Evolutionary conservation across 192 early-diverging fungal genomes (phyloP).

Genomic region (Phycomyces blakesleeanus): DNA sequence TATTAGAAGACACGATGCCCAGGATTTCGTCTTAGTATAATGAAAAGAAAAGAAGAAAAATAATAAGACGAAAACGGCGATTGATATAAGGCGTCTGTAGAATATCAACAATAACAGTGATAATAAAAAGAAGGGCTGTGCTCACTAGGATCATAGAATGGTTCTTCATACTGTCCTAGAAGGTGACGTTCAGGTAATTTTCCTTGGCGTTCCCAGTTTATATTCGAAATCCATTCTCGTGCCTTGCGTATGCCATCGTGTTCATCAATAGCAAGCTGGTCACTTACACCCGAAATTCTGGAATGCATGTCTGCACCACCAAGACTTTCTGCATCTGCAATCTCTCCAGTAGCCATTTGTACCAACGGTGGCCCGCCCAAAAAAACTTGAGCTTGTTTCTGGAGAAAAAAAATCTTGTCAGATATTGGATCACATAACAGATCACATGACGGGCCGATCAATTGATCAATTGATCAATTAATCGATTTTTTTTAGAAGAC

Average conservation of each 20-base stretch:
- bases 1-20: slow-evolving; percentile 62
- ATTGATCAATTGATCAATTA: no score
- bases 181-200: slow-evolving; percentile 45
- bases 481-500: no score
- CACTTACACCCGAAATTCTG: slow-evolving; percentile 58
- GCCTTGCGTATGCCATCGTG: slow-evolving; percentile 60
- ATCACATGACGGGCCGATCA: no score
- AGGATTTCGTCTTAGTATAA: slow-evolving; percentile 60
- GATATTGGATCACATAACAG: no score
- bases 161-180: slow-evolving; percentile 48
- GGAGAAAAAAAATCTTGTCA: no score
- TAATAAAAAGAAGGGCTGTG: no score
- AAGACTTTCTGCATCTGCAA: slow-evolving; percentile 57
- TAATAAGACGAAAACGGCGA: no score
- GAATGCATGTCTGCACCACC: slow-evolving; percentile 72
- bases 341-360: slow-evolving; percentile 66
- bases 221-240: slow-evolving; percentile 54
- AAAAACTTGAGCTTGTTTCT: slow-evolving; percentile 64
- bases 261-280: slow-evolving; percentile 61
- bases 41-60: no score
- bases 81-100: no score
- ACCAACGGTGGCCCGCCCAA: slow-evolving; percentile 66
- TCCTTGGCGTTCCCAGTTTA: slow-evolving; percentile 56
- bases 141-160: slow-evolving; percentile 49
- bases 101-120: no score